Evolutionary conservation across 108 stramenopile genomes (phyloP).

Genomic region (Nitzschia sp.): DNA sequence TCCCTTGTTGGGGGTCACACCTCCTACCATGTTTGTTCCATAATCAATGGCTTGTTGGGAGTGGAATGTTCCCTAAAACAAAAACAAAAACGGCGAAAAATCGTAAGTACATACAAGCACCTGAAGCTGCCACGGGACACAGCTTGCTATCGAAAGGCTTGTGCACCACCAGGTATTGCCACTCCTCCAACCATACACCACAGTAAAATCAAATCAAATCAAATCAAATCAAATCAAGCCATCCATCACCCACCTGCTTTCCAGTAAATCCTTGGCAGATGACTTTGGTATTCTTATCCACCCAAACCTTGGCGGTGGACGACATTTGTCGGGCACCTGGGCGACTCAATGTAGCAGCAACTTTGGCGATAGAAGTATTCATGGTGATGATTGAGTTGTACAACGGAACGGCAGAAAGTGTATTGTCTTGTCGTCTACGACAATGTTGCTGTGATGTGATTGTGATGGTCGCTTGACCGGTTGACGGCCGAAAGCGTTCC

Average conservation of each 20-base stretch:
- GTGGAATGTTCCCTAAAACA: conserved; percentile 76
- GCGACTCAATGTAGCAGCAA: conserved; percentile 6
- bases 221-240: background rate
- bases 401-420: no score
- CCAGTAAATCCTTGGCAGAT: conserved; percentile 99
- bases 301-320: conserved; percentile 93
- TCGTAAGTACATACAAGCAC: no score
- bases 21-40: conserved; percentile 98
- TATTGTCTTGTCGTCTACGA: no score
- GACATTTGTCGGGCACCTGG: conserved; percentile 65
- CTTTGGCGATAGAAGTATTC: conserved; percentile 33
- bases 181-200: no score
- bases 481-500: no score
- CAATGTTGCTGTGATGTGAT: no score
- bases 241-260: conserved; percentile 89
- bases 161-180: no score
- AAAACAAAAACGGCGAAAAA: no score
- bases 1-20: conserved; percentile 97
- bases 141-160: no score
- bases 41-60: conserved; percentile 95
- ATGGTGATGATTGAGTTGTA: conserved; percentile 23
- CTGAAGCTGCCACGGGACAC: no score
- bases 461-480: no score
- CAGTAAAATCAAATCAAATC: no score
- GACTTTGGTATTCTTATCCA: conserved; percentile 96